These are phyloP conservation scores for Xylaria hypoxylon DNA, from an alignment of 2,329 filamentous ascomycete species.

Conservation along the genomic window DNA sequence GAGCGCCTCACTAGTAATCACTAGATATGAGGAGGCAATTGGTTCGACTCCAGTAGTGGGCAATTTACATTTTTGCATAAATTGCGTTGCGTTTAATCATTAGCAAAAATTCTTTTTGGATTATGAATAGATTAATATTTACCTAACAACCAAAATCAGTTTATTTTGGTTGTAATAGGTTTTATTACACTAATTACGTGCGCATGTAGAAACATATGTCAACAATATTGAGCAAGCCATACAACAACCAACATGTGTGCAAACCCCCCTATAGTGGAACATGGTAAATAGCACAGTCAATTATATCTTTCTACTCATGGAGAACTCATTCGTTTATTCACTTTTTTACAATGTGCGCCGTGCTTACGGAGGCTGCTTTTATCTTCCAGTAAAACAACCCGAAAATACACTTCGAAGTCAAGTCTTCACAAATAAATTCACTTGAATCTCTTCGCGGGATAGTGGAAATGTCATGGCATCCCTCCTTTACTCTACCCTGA, in stretches of 20 bases:
- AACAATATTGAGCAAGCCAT: too few relatives aligned
- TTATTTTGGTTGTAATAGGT: too few relatives aligned
- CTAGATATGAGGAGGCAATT: constrained; percentile 44
- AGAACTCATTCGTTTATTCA: constrained; percentile 31
- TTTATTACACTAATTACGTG: too few relatives aligned
- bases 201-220: too few relatives aligned
- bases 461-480: neutral
- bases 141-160: too few relatives aligned
- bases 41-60: constrained; percentile 48
- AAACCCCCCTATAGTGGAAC: too few relatives aligned
- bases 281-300: too few relatives aligned
- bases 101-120: too few relatives aligned
- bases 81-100: too few relatives aligned
- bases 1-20: constrained; percentile 45
- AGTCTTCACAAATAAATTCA: constrained; percentile 19
- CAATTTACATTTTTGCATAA: constrained; percentile 16
- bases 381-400: constrained; percentile 34
- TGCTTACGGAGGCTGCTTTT: constrained; percentile 31
- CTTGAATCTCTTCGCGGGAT: neutral
- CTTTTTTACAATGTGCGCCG: constrained; percentile 34
- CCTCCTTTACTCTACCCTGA: constrained; percentile 73
- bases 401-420: constrained; percentile 29
- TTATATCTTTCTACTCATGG: neutral
- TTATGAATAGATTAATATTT: too few relatives aligned
- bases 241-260: too few relatives aligned